phyloP scores from a whole-genome alignment of 768 basidiomycete genomes.

The Exidia glandulosa region DNA sequence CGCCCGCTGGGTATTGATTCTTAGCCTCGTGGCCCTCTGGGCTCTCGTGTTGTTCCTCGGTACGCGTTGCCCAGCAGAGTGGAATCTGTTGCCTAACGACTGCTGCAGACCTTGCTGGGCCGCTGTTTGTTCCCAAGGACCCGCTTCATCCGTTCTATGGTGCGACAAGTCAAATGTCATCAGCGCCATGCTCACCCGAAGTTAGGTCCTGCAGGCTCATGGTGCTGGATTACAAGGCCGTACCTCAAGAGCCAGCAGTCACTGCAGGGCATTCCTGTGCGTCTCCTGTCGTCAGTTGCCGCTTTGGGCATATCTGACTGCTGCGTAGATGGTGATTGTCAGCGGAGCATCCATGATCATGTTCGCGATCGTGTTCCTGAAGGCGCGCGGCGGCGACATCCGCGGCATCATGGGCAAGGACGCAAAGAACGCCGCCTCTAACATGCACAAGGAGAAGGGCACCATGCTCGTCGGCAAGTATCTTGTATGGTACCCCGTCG shows the following conservation, averaged over 20 bases:
- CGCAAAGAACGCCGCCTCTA: neutral
- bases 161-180: neutral
- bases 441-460: neutral
- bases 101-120: neutral
- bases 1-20: neutral
- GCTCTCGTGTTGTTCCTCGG: neutral
- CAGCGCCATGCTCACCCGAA: neutral
- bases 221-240: neutral
- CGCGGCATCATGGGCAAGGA: neutral
- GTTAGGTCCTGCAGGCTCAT: neutral
- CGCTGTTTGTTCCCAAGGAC: neutral
- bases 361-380: neutral
- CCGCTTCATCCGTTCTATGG: neutral
- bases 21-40: neutral
- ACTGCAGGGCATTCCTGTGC: neutral
- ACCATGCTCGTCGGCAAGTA: neutral
- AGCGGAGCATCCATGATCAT: neutral
- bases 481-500: neutral
- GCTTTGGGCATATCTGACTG: neutral
- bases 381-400: neutral
- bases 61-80: neutral
- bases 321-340: neutral
- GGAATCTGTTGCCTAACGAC: neutral
- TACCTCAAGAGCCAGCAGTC: neutral
- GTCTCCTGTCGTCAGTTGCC: neutral